Base-by-base conservation (phyloP, 495 filamentous ascomycete species). In the Xylaria castorea region DNA sequence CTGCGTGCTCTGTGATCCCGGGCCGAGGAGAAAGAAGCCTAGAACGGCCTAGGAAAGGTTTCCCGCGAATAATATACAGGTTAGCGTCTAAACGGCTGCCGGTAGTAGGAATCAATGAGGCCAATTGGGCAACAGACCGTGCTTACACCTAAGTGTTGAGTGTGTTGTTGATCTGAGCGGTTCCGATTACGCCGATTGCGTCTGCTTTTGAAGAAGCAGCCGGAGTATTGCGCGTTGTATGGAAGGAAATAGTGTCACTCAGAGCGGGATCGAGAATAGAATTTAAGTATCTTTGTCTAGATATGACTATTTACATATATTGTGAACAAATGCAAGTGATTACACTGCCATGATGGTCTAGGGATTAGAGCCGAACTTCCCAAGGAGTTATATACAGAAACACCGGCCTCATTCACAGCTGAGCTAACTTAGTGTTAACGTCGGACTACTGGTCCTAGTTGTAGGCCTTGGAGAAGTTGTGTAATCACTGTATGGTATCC, bases 1-100 rank as follows among this genome's bases (percentile, higher is more conserved):
- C 14, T 68, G 66, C 30, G 5, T 58, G 1, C 66, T 68, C 20
- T 68, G 66, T 30, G 14, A 32, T 1, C 48, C 66, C 8, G n/a
- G 48, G 16, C 34, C 48, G 50, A 68, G 38, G 50, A 64, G 14
- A 11, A 64, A 42, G 38, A 44, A 5, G 61, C 16, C n/a, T 18
- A 51, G 48, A 51, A 3, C 25, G 7, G 48, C 20, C 1, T 51
- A 25, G n/a, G 16, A 63, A 63, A 57, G 27, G 11, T 34, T 4
- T 14, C 12, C 30, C 25, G 25, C 30, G 18, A 50, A 2, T n/a
- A n/a, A n/a, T n/a, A 51, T 11, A 0, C 3, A 1, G n/a, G 46
- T n/a, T 2, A 14, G 44, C 12, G 44, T 6, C 44, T 46, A 6
- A 20, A 3, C 44, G 5, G 44, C 44, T 16, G 44, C 44, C 11